These are phyloP conservation scores for Talinum fruticosum DNA, from an alignment of 148 eudicot genomes.

Conservation along the genomic window DNA sequence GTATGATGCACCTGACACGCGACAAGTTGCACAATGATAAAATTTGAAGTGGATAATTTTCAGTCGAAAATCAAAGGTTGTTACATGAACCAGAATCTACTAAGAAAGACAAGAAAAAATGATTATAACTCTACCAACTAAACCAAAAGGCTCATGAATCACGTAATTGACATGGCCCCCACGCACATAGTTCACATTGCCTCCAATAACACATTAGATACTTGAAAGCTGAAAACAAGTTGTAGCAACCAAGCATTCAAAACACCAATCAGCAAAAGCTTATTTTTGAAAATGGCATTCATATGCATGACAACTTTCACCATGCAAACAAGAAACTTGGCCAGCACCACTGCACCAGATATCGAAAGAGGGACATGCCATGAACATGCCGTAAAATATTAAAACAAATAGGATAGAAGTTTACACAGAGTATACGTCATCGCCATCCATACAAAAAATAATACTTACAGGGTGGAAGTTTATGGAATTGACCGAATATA, in stretches of 20 bases:
- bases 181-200: not conserved
- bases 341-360: not conserved
- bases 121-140: not conserved
- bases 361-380: not conserved
- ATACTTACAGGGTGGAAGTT: constrained; percentile 88
- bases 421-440: constrained; percentile 61
- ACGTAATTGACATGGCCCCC: not conserved
- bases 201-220: not conserved
- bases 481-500: constrained; percentile 86
- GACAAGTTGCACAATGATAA: not conserved
- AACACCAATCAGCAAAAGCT: not conserved
- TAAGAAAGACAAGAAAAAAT: not conserved
- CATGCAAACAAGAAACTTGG: not conserved
- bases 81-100: not conserved
- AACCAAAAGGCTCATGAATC: not conserved
- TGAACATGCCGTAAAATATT: not conserved
- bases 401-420: constrained; percentile 60
- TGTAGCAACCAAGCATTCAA: not conserved
- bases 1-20: constrained; percentile 67
- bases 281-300: not conserved
- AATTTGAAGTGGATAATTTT: not conserved
- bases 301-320: not conserved
- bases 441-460: constrained; percentile 53
- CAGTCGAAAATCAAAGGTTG: not conserved
- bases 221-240: not conserved